A percentile compares a stretch with the other conserved stretches of the same genome.
Evolutionary conservation across 495 filamentous ascomycete species (phyloP).

Genomic region (Xylaria venustula): DNA sequence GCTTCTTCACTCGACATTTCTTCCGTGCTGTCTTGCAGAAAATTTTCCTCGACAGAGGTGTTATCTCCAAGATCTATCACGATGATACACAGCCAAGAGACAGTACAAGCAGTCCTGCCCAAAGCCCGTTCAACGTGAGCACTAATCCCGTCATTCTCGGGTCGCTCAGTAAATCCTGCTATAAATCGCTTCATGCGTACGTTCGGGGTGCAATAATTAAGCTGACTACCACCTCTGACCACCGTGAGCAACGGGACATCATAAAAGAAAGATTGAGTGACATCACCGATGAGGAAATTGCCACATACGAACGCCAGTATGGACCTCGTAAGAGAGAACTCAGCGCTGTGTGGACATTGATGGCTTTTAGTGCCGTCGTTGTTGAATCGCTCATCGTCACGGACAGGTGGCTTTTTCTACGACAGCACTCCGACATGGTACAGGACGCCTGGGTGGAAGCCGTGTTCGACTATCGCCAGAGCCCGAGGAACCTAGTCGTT

Average conservation of each 20-base stretch:
- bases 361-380: slow-evolving; percentile 89
- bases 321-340: slow-evolving; percentile 72
- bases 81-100: slow-evolving; percentile 32
- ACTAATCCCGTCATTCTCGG: slow-evolving; percentile 82
- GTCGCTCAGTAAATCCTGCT: slow-evolving; percentile 75
- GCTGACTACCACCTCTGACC: slow-evolving; percentile 58
- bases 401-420: slow-evolving; percentile 87
- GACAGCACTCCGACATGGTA: slow-evolving; percentile 66
- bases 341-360: slow-evolving; percentile 84
- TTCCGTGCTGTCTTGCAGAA: slow-evolving; percentile 88
- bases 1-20: slow-evolving; percentile 91
- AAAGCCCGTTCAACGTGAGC: slow-evolving; percentile 50
- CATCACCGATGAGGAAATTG: slow-evolving; percentile 72
- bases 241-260: slow-evolving; percentile 49
- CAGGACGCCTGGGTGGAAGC: slow-evolving; percentile 84
- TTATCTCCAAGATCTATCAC: slow-evolving; percentile 61
- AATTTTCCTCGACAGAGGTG: slow-evolving; percentile 77
- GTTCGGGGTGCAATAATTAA: slow-evolving; percentile 77
- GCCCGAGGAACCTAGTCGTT: slow-evolving; percentile 84
- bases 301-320: slow-evolving; percentile 64
- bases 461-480: slow-evolving; percentile 87
- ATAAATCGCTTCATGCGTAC: slow-evolving; percentile 73
- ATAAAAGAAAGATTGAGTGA: slow-evolving; percentile 59
- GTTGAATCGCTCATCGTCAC: slow-evolving; percentile 88
- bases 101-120: slow-evolving; percentile 35